Percentiles rank a stretch among this genome's conserved stretches.
These are phyloP conservation scores for Cercospora citrullina DNA, from an alignment of 2,329 filamentous ascomycete genomes.

Conservation along the genomic window DNA sequence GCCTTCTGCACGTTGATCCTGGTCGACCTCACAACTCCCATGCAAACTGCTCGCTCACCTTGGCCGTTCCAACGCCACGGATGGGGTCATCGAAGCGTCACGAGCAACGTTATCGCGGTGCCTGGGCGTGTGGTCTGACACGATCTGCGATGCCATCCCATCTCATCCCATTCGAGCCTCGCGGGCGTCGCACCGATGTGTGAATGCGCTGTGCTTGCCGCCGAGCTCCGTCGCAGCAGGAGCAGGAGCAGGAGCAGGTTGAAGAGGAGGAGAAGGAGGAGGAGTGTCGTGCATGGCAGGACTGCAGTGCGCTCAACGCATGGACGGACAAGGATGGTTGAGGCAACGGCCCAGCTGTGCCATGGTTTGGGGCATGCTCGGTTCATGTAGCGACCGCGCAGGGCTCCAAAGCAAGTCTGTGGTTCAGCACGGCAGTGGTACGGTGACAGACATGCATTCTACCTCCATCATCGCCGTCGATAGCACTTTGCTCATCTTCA, in stretches of 20 bases:
- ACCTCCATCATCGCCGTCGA: not conserved
- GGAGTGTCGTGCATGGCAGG: not conserved
- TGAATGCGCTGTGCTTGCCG: not conserved
- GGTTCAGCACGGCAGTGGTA: not conserved
- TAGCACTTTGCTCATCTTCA: not conserved
- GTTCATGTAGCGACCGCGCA: not conserved
- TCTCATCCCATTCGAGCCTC: not conserved
- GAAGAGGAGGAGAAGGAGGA: not conserved
- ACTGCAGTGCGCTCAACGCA: slow-evolving; percentile 12
- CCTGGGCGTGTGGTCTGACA: not conserved
- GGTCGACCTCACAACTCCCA: not conserved
- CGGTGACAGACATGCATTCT: not conserved
- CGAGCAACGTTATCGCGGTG: not conserved
- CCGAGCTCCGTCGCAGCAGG: not conserved
- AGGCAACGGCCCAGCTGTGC: slow-evolving; percentile 8
- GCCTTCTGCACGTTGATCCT: not conserved
- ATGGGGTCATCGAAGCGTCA: slow-evolving; percentile 8
- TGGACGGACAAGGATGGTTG: slow-evolving; percentile 4
- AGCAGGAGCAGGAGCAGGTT: not conserved
- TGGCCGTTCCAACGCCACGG: slow-evolving; percentile 1
- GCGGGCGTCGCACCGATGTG: not conserved
- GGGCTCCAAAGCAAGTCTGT: not conserved
- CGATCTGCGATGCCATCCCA: not conserved
- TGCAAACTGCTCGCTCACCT: slow-evolving; percentile 1
- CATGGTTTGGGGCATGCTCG: slow-evolving; percentile 2